Base-by-base conservation (phyloP, 2,329 filamentous ascomycete species). In the Drechmeria coniospora region DNA sequence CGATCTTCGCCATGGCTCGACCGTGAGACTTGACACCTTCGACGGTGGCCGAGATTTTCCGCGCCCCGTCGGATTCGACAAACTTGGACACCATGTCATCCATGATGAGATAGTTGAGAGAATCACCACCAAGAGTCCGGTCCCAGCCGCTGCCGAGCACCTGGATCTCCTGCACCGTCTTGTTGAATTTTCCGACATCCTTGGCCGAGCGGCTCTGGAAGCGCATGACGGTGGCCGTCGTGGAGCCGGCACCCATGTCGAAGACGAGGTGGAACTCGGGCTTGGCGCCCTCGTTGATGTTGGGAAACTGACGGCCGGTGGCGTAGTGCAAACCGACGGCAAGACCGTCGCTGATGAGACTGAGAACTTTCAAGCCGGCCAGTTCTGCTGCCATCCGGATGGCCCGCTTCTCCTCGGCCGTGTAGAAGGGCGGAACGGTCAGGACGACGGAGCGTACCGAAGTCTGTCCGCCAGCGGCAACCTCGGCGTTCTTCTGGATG, bases 251-350 rank as follows among this genome's bases (percentile, higher is more conserved):
- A 40, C 90, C 90, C 86, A 98, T 95, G 49, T 98, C 90, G 47
- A 90, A 98, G 17, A 98, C 73, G 50, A 98, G 59, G 56, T 98
- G 83, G 43, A 86, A 72, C 54, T 98, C 90, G 1, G 90, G 78
- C 59, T 84, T 84, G 38, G 70, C 78, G 30, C 82, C 83, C 29
- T 90, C 76, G 30, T 72, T 79, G 34, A 90, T 63, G 42, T 72
- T 83, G 21, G 86, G 83, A 54, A 95, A 98, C 11, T 79, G 83
- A 44, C 90, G 74, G 45, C 72, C 79, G 16, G 84, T 94, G 23
- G 90, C 90, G 53, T 95, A 98, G 57, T 98, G 92, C 40, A 98
- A 58, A 15, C 84, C 90, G 32, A 98, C 87, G 18, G 90, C 84
- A 35, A 94, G 57, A 11, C 86, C 86, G 47, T 98, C 90, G 39